Base-by-base conservation (phyloP, 805 yeast species). In the Candida sphagnicola region DNA sequence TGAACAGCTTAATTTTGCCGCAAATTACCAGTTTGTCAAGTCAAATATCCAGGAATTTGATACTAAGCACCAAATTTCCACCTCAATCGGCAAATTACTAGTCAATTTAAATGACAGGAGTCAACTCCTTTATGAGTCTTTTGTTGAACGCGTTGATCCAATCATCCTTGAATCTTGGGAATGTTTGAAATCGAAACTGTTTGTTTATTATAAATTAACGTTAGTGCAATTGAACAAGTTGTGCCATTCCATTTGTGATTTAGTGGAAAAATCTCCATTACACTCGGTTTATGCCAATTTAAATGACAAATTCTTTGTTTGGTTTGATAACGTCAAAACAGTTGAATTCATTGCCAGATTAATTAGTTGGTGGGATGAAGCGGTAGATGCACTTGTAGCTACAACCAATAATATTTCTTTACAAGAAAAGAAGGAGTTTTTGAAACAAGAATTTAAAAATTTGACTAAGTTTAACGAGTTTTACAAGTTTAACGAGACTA, bases 371-470 rank as follows among this genome's bases (percentile, higher is more conserved):
- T 31, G 32, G 33, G 26, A 33, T 30, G 35, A 41, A 14, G 25
- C 35, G 17, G 28, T 41, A 28, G 24, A 41, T 12, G 33, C 33
- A 25, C 16, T 44, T 12, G 16, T 28, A 10, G 15, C 23, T 19
- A 37, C 43, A 8, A 41, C 42, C 24, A 31, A 33, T 19, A 42
- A 41, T 10, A 31, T 28, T 4, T 46, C 51, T 25, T 50, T 59
- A 29, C 50, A 53, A 6, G 48, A 53, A 31, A 52, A 48, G 37
- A 49, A 46, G 6, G 34, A 48, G 17, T 61, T 61, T 38, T 39
- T 61, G 28, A 47, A 47, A 23, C 44, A 41, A 11, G 67, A 61
- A 31, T 53, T 59, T 32, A 46, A 48, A 18, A 59, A 53, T 36
- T 48, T 59, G 31, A 31, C 54, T 34, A 47, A 51, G 29, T 51